phyloP scores from a whole-genome alignment of 495 filamentous ascomycete genomes.

The Hypoxylon fuscum region DNA sequence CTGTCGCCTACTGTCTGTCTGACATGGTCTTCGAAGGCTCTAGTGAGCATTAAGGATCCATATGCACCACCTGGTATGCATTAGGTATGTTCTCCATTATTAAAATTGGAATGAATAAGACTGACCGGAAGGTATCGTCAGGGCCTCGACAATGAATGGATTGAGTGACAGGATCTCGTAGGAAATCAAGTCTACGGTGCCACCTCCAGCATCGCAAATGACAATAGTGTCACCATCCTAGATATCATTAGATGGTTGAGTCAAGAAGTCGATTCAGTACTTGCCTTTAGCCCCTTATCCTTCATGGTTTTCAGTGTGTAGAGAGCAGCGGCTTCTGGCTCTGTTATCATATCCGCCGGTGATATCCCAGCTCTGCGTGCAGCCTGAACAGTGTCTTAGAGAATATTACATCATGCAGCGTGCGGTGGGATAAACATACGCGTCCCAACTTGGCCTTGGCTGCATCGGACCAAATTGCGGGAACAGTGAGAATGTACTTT shows the following conservation, averaged over 20 bases:
- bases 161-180: slow-evolving; percentile 50
- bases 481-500: slow-evolving; percentile 42
- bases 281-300: background rate
- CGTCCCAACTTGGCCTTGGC: slow-evolving; percentile 44
- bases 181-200: slow-evolving; percentile 59
- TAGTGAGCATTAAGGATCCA: slow-evolving; percentile 45
- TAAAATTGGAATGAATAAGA: slow-evolving; percentile 25
- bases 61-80: slow-evolving; percentile 41
- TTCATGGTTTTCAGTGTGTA: slow-evolving; percentile 54
- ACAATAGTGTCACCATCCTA: slow-evolving; percentile 55
- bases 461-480: slow-evolving; percentile 47
- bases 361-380: slow-evolving; percentile 41
- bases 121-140: slow-evolving; percentile 22
- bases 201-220: slow-evolving; percentile 58
- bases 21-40: slow-evolving; percentile 39
- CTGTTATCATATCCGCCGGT: slow-evolving; percentile 52
- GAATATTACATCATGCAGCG: slow-evolving; percentile 2
- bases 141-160: background rate
- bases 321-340: slow-evolving; percentile 60
- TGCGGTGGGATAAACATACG: slow-evolving; percentile 13
- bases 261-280: background rate
- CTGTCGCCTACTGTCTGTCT: slow-evolving; percentile 41
- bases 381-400: slow-evolving; percentile 33
- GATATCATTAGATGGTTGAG: background rate
- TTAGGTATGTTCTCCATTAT: slow-evolving; percentile 51